Percentiles rank a stretch among this genome's conserved stretches.
Conservation (phyloP, 78 protist species). For the Pelomyxa schiedti region DNA sequence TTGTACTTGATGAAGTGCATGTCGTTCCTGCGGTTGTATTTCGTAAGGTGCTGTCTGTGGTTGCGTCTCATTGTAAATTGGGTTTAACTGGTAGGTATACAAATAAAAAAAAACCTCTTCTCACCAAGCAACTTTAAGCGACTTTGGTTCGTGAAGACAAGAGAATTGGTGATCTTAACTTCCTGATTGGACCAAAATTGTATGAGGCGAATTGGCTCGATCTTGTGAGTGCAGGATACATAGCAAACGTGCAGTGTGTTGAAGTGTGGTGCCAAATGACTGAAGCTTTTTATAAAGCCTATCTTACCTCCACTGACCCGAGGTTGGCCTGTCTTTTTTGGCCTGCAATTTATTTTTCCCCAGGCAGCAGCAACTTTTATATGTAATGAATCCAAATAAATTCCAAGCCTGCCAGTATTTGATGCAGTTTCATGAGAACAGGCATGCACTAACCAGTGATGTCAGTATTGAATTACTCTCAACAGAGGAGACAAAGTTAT, state of each 20-base stretch:
- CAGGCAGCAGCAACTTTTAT: constrained; percentile 41
- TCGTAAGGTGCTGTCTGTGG: constrained; percentile 41
- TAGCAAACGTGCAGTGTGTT: constrained; percentile 58
- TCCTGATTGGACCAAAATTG: constrained; percentile 97
- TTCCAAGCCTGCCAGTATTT: constrained; percentile 71
- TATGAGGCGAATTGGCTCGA: constrained; percentile 99
- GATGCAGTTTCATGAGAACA: constrained; percentile 66
- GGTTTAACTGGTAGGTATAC: constrained; percentile 86
- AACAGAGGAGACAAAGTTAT: constrained; percentile 83
- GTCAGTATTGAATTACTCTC: neutral
- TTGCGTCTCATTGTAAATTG: constrained; percentile 86
- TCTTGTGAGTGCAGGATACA: constrained; percentile 64
- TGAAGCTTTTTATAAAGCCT: constrained; percentile 63
- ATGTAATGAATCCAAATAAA: constrained; percentile 90
- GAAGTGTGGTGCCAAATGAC: constrained; percentile 93
- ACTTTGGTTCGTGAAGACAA: constrained; percentile 96
- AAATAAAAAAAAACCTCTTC: too few relatives aligned
- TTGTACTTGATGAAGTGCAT: constrained; percentile 93
- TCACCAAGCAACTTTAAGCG: constrained; percentile 39
- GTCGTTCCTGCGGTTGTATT: constrained; percentile 78
- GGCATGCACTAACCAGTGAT: neutral
- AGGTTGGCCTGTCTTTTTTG: neutral
- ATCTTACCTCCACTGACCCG: constrained; percentile 24
- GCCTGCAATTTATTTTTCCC: neutral
- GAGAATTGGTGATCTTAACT: constrained; percentile 78